Conservation (phyloP, 2,329 filamentous ascomycete species). For the Pseudopithomyces maydicus region DNA sequence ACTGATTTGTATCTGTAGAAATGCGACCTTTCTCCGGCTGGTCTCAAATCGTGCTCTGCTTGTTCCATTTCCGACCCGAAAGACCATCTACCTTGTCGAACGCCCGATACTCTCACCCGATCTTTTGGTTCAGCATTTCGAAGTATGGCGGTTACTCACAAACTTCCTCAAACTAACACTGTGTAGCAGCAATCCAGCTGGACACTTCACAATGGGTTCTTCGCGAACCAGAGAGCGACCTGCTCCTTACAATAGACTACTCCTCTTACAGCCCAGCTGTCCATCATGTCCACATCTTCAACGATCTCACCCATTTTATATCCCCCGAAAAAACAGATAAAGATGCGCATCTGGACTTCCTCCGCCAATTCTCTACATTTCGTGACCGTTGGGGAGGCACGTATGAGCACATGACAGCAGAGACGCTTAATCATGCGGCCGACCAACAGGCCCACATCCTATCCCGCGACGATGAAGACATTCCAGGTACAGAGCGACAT, state of each 20-base stretch:
- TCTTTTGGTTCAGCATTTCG: background rate
- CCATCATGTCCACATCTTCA: background rate
- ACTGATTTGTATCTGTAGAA: too few species aligned
- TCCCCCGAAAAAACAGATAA: too few species aligned
- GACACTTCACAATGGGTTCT: background rate
- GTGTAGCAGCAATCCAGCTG: background rate
- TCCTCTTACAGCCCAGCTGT: background rate
- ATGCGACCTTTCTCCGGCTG: background rate
- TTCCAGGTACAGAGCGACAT: background rate
- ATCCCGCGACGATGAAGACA: background rate
- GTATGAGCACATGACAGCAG: background rate
- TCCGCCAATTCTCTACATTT: background rate
- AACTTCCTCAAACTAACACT: background rate
- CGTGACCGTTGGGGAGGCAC: background rate
- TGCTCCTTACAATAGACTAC: background rate
- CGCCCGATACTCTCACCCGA: background rate
- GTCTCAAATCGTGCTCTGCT: background rate
- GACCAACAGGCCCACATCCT: background rate
- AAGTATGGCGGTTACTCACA: background rate
- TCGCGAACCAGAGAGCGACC: background rate
- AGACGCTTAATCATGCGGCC: background rate
- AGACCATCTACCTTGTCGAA: background rate
- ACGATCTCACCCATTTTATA: background rate
- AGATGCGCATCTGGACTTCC: background rate
- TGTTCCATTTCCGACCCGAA: background rate